Conservation (phyloP, 1,284 basidiomycete genomes). For the Austroboletus niveus region DNA sequence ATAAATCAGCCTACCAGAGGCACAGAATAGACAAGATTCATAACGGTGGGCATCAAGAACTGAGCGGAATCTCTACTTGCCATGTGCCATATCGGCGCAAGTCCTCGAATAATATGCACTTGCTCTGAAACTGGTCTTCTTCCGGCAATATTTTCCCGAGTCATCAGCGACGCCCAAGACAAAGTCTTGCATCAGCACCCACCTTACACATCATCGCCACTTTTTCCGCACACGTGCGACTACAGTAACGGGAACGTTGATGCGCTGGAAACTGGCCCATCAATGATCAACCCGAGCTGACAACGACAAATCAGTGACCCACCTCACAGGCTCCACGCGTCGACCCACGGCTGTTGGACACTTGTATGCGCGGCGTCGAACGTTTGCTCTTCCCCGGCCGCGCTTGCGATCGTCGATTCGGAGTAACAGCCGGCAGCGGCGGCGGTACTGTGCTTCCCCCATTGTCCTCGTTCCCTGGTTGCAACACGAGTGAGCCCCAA, state of each 20-base stretch:
- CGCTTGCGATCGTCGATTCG: slow-evolving; percentile 2
- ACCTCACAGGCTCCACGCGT: slow-evolving; percentile 27
- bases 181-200: not conserved
- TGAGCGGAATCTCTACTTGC: slow-evolving; percentile 7
- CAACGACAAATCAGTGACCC: not conserved
- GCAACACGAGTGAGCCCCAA: not conserved
- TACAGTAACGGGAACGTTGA: slow-evolving; percentile 50
- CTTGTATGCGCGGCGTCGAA: slow-evolving; percentile 12
- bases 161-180: not conserved
- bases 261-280: slow-evolving; percentile 47
- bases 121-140: slow-evolving; percentile 12
- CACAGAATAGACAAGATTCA: not conserved
- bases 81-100: slow-evolving; percentile 19
- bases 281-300: not conserved
- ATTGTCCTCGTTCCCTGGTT: slow-evolving; percentile 11
- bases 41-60: not conserved
- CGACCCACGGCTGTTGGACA: slow-evolving; percentile 2
- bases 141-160: slow-evolving; percentile 17
- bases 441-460: not conserved
- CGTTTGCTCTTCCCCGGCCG: slow-evolving; percentile 6
- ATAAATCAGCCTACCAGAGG: slow-evolving; percentile 5
- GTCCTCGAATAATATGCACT: slow-evolving; percentile 19
- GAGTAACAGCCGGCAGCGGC: slow-evolving; percentile 1
- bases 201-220: slow-evolving; percentile 35
- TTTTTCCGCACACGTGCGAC: slow-evolving; percentile 54